These are phyloP conservation scores for Botrytis paeoniae DNA, from an alignment of 2,329 filamentous ascomycete genomes.

Conservation along the genomic window DNA sequence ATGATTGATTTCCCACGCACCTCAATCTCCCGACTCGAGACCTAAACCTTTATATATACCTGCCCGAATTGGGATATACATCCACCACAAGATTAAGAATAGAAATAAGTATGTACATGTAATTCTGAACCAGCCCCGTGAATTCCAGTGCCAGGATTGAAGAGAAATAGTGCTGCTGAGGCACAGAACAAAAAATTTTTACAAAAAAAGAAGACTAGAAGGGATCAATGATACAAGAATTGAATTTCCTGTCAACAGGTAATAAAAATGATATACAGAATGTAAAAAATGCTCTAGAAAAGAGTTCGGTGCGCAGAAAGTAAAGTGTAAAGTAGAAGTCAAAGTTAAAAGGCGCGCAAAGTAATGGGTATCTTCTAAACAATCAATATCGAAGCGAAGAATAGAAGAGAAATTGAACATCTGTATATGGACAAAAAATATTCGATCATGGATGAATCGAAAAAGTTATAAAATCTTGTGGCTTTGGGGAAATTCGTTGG, in stretches of 20 bases:
- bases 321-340: neutral
- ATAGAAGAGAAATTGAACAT: constrained; percentile 6
- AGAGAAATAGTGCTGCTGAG: neutral
- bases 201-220: neutral
- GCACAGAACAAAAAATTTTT: neutral
- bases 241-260: constrained; percentile 6
- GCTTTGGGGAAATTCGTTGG: neutral
- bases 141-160: constrained; percentile 4
- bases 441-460: constrained; percentile 11
- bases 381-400: constrained; percentile 18
- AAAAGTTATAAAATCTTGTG: neutral
- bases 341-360: constrained; percentile 8
- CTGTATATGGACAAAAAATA: constrained; percentile 9
- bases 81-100: constrained; percentile 14
- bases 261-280: constrained; percentile 18
- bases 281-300: neutral
- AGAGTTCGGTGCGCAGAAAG: constrained; percentile 7
- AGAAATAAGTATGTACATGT: constrained; percentile 15
- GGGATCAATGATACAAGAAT: constrained; percentile 17
- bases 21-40: neutral
- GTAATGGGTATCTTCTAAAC: constrained; percentile 20
- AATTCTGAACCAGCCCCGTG: neutral
- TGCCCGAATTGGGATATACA: constrained; percentile 5
- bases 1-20: neutral
- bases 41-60: constrained; percentile 15